Percentiles rank a stretch among this genome's conserved stretches.
phyloP scores from a whole-genome alignment of 768 basidiomycete genomes.

The Tremella yokohamensis region DNA sequence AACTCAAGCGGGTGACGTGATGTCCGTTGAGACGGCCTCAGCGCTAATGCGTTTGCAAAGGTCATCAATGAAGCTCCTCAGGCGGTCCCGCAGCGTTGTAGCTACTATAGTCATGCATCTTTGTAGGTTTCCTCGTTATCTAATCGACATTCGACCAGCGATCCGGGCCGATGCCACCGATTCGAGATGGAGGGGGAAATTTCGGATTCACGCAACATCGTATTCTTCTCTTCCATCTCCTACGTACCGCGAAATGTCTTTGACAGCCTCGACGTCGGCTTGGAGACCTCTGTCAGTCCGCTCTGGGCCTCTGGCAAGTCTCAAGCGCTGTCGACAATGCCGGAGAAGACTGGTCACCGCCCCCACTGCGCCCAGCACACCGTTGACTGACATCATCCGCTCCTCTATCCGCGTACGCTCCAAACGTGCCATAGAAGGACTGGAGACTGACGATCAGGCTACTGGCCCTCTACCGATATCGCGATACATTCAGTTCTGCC shows the following conservation, averaged over 20 bases:
- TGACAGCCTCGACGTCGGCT: too few species aligned
- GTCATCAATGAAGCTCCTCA: too few species aligned
- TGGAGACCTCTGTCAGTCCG: too few species aligned
- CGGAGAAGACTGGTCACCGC: neutral
- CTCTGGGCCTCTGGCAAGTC: neutral
- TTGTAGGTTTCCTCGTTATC: too few species aligned
- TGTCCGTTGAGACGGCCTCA: neutral
- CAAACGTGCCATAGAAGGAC: neutral
- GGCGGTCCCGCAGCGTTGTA: too few species aligned
- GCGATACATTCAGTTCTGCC: constrained; percentile 85
- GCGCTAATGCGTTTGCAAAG: neutral
- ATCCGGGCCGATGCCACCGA: too few species aligned
- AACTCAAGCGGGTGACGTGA: neutral
- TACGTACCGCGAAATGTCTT: too few species aligned
- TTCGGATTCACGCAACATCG: too few species aligned
- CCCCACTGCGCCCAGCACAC: neutral
- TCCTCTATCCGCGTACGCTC: constrained; percentile 1
- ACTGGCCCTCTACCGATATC: constrained; percentile 85
- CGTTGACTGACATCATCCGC: constrained; percentile 1
- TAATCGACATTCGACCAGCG: too few species aligned
- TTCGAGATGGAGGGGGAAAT: too few species aligned
- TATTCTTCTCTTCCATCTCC: too few species aligned
- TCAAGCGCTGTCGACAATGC: constrained; percentile 2
- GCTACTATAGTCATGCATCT: too few species aligned
- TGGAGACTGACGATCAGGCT: constrained; percentile 56